phyloP scores from a whole-genome alignment of 768 basidiomycete species.

The Boletales sp. region DNA sequence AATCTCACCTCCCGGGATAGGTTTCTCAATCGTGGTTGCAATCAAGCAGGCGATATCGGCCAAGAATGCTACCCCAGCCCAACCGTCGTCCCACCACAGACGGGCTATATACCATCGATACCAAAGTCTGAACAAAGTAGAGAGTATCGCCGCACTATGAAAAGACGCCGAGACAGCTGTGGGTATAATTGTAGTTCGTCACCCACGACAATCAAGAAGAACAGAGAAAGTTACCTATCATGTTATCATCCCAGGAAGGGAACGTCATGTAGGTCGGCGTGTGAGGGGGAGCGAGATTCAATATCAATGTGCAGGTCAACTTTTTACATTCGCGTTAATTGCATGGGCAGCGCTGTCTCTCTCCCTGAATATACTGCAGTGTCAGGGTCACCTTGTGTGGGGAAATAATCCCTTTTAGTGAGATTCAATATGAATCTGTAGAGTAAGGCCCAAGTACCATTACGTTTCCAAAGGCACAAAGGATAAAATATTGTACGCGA shows the following conservation, averaged over 20 bases:
- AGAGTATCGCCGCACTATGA: slow-evolving; percentile 20
- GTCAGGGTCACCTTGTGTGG: not conserved
- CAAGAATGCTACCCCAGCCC: slow-evolving; percentile 15
- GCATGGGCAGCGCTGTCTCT: too few relatives aligned
- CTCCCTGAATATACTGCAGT: too few relatives aligned
- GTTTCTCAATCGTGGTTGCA: slow-evolving; percentile 2
- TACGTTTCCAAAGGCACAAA: too few relatives aligned
- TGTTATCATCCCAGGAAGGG: slow-evolving; percentile 7
- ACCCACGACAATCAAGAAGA: not conserved
- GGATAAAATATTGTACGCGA: too few relatives aligned
- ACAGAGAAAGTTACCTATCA: slow-evolving; percentile 11
- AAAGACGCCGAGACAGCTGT: slow-evolving; percentile 14
- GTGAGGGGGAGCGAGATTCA: not conserved
- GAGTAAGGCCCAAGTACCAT: too few relatives aligned
- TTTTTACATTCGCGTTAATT: not conserved
- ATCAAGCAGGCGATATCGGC: slow-evolving; percentile 10
- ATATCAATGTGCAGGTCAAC: not conserved
- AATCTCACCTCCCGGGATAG: not conserved
- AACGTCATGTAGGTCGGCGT: slow-evolving; percentile 8
- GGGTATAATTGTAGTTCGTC: not conserved
- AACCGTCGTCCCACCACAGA: slow-evolving; percentile 27
- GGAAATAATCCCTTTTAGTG: not conserved
- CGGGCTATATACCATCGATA: slow-evolving; percentile 16
- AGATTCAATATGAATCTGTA: not conserved
- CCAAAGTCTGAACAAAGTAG: slow-evolving; percentile 21